Conservation (phyloP, 1,284 basidiomycete genomes). For the Phenoliferia sp. region DNA sequence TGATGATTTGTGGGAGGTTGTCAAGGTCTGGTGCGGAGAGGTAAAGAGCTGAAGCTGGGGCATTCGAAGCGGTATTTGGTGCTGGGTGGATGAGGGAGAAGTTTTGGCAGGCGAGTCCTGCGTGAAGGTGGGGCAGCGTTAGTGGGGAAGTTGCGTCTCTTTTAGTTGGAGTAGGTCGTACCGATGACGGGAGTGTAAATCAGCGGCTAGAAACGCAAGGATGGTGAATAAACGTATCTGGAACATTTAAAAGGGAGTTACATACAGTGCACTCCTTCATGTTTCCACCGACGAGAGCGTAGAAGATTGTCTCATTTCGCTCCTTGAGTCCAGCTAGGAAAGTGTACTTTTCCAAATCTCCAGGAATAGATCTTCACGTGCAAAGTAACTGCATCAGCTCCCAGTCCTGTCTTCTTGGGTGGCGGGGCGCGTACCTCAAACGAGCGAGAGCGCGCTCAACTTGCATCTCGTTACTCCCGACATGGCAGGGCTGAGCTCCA, state of each 20-base stretch:
- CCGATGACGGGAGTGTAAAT: constrained; percentile 93
- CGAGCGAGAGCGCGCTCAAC: constrained; percentile 28
- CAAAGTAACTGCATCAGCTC: not conserved
- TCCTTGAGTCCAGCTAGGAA: constrained; percentile 69
- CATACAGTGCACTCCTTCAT: constrained; percentile 50
- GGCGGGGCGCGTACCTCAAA: constrained; percentile 4
- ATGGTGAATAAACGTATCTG: no score
- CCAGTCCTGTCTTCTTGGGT: not conserved
- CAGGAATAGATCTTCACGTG: constrained; percentile 13
- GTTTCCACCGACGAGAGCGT: constrained; percentile 51
- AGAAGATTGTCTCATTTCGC: constrained; percentile 67
- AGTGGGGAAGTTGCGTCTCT: constrained; percentile 75
- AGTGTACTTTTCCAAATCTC: constrained; percentile 64
- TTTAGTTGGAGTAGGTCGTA: constrained; percentile 54
- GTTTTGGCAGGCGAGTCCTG: constrained; percentile 28
- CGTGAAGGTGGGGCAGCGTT: constrained; percentile 35
- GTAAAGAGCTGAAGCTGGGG: constrained; percentile 46
- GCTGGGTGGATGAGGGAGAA: constrained; percentile 31
- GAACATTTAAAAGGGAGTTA: no score
- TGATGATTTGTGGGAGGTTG: constrained; percentile 41
- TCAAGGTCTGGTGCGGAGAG: constrained; percentile 84
- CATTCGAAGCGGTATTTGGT: constrained; percentile 9
- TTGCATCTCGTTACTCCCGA: constrained; percentile 18
- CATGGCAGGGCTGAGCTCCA: constrained; percentile 8
- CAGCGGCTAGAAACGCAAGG: constrained; percentile 61